phyloP scores from a whole-genome alignment of 441 rosid genomes.

The California macrophylla region DNA sequence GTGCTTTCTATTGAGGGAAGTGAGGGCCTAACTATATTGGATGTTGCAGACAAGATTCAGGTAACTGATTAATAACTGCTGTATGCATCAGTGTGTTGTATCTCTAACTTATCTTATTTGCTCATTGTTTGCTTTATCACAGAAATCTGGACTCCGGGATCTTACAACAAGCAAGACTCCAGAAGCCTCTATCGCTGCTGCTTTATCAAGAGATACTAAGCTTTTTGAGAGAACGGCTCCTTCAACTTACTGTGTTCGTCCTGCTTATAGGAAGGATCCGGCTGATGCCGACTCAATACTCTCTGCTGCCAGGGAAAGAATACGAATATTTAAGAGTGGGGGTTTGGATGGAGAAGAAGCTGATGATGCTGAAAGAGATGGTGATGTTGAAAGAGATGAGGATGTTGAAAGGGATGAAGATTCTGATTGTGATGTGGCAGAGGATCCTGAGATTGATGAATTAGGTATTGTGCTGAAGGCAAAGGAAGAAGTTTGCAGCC shows the following conservation, averaged over 20 bases:
- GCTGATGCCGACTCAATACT: constrained; percentile 57
- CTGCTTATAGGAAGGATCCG: constrained; percentile 64
- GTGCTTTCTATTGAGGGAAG: constrained; percentile 67
- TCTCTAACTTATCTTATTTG: constrained; percentile 8
- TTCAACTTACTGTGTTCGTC: constrained; percentile 76
- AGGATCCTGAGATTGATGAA: constrained; percentile 72
- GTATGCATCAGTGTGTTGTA: neutral
- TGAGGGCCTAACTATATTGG: constrained; percentile 60
- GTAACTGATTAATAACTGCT: constrained; percentile 25
- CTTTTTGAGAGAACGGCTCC: constrained; percentile 91
- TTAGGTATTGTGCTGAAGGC: constrained; percentile 40
- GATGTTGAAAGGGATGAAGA: constrained; percentile 89
- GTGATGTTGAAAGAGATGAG: constrained; percentile 75
- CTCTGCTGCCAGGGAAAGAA: constrained; percentile 65
- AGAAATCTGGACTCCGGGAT: constrained; percentile 85
- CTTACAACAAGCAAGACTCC: constrained; percentile 84
- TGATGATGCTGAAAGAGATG: constrained; percentile 75
- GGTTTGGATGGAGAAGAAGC: constrained; percentile 63
- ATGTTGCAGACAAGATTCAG: constrained; percentile 84
- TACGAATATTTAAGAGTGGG: constrained; percentile 55
- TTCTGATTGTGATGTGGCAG: constrained; percentile 60
- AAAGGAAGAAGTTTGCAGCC: constrained; percentile 27
- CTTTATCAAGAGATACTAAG: constrained; percentile 75
- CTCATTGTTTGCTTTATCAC: constrained; percentile 5
- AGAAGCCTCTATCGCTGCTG: constrained; percentile 88